Percentiles rank a stretch among this genome's conserved stretches.
Conservation (phyloP, 305 asterid genomes). For the Fraxinus latifolia region DNA sequence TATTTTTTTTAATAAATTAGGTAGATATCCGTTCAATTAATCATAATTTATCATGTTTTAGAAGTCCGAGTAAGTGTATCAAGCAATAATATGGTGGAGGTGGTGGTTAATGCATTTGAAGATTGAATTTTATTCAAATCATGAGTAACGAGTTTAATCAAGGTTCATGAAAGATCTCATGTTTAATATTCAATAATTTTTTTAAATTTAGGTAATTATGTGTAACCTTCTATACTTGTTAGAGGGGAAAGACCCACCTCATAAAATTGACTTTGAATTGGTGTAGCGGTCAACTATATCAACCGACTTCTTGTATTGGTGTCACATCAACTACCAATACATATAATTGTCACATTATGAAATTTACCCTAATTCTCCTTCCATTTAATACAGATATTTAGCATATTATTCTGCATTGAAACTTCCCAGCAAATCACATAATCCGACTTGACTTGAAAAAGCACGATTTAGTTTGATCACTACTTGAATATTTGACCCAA, state of each 20-base stretch:
- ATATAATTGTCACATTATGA: background rate
- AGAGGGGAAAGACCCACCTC: background rate
- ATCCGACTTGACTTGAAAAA: background rate
- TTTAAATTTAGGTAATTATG: background rate
- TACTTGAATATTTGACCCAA: background rate
- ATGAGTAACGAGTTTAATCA: background rate
- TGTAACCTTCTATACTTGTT: background rate
- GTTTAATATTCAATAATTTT: background rate
- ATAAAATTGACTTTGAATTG: background rate
- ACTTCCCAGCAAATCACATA: background rate
- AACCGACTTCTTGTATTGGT: background rate
- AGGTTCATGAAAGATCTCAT: background rate
- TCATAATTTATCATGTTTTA: background rate
- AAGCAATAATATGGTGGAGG: background rate
- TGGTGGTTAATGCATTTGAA: background rate
- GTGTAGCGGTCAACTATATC: background rate
- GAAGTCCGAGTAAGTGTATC: background rate
- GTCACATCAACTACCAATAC: background rate
- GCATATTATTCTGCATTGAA: background rate
- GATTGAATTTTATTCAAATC: background rate
- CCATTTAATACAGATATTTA: background rate
- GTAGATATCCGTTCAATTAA: background rate
- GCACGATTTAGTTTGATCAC: background rate
- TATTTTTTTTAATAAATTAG: background rate
- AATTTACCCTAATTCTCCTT: background rate